Percentiles rank a stretch among this genome's conserved stretches.
Conservation (phyloP, 345 rosid species). For the Pistacia vera region DNA sequence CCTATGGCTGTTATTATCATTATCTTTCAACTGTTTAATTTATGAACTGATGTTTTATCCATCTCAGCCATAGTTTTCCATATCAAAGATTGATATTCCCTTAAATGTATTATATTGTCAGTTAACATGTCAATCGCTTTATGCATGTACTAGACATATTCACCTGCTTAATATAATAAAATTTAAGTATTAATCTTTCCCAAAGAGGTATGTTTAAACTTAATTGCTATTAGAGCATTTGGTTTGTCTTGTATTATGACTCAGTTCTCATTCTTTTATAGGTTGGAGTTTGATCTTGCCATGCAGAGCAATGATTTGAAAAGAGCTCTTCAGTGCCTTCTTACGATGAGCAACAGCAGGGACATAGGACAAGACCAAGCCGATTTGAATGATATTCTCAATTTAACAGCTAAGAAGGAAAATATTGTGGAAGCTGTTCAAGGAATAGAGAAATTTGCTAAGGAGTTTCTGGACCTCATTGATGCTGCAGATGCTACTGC, state of each 20-base stretch:
- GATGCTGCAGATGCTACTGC: slow-evolving; percentile 99
- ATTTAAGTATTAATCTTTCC: neutral
- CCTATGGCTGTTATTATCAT: neutral
- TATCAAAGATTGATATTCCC: neutral
- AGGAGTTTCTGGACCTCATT: slow-evolving; percentile 94
- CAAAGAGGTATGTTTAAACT: neutral
- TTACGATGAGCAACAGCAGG: slow-evolving; percentile 92
- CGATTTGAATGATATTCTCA: slow-evolving; percentile 86
- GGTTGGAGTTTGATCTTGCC: slow-evolving; percentile 98
- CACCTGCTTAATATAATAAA: neutral
- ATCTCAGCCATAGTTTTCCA: neutral
- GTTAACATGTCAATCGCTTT: neutral
- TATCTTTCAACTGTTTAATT: neutral
- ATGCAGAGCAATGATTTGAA: slow-evolving; percentile 97
- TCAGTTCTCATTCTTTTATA: slow-evolving; percentile 25
- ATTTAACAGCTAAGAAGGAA: slow-evolving; percentile 80
- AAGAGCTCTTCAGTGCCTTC: slow-evolving; percentile 98
- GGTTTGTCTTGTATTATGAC: slow-evolving; percentile 13
- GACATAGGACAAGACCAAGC: slow-evolving; percentile 89
- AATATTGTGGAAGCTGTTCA: slow-evolving; percentile 91
- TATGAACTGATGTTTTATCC: neutral
- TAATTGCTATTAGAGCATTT: slow-evolving; percentile 4
- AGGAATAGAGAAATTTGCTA: slow-evolving; percentile 89
- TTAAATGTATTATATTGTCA: neutral
- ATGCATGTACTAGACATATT: neutral